Percentiles rank a stretch among this genome's conserved stretches.
Evolutionary conservation across 1,284 basidiomycete species (phyloP).

Genomic region (Ustilago trichophora): DNA sequence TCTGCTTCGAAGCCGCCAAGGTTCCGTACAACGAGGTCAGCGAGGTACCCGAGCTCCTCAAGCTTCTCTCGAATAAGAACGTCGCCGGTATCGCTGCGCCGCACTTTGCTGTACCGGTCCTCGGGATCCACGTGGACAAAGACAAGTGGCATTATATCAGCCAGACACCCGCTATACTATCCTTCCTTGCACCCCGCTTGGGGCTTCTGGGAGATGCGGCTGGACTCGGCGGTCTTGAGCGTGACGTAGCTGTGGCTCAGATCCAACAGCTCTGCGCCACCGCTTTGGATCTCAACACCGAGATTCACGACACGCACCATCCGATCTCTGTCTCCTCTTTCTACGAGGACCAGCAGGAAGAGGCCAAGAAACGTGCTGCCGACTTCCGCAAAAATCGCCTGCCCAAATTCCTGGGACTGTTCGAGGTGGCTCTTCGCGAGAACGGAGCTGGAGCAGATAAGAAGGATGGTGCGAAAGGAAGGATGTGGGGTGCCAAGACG

Average conservation of each 20-base stretch:
- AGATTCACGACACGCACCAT: conserved; percentile 66
- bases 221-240: conserved; percentile 19
- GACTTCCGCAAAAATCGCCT: conserved; percentile 69
- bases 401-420: conserved; percentile 70
- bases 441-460: conserved; percentile 8
- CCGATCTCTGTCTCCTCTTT: conserved; percentile 35
- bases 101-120: conserved; percentile 66
- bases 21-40: conserved; percentile 67
- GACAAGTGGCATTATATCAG: conserved; percentile 56
- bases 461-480: conserved; percentile 54
- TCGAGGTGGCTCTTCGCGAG: conserved; percentile 67
- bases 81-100: conserved; percentile 13
- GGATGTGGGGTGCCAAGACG: conserved; percentile 68
- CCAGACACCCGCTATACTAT: conserved; percentile 69
- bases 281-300: conserved; percentile 69
- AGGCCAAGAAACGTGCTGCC: conserved; percentile 65
- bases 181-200: conserved; percentile 69
- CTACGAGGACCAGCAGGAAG: conserved; percentile 71
- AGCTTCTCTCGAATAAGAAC: conserved; percentile 22
- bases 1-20: conserved; percentile 69
- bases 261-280: conserved; percentile 70
- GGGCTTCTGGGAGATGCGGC: conserved; percentile 50
- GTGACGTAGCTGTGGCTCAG: conserved; percentile 41
- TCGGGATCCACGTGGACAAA: conserved; percentile 34
- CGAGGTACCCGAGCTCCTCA: conserved; percentile 27